These are phyloP conservation scores for Quercus mongolica DNA, from an alignment of 306 rosid genomes.

Conservation along the genomic window DNA sequence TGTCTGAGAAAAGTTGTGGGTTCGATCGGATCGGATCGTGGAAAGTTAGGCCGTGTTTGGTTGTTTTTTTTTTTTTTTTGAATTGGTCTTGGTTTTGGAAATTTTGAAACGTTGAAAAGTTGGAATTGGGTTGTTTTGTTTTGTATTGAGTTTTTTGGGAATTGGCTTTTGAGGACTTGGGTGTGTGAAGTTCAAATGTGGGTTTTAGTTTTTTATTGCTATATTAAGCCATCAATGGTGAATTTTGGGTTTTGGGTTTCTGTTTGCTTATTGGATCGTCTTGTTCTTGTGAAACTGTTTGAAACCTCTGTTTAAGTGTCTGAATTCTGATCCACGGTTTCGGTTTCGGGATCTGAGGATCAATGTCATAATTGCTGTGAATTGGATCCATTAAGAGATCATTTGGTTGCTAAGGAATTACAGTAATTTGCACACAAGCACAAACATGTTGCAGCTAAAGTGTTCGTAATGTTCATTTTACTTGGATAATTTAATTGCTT, in stretches of 20 bases:
- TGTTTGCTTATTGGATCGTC: constrained; percentile 14
- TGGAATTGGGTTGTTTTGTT: too few relatives aligned
- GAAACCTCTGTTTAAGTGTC: background rate
- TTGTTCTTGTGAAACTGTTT: constrained; percentile 1
- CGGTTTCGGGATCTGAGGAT: background rate
- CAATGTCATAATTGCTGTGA: background rate
- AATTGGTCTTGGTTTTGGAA: constrained; percentile 9
- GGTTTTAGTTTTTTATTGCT: background rate
- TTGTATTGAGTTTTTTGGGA: background rate
- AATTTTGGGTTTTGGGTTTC: constrained; percentile 13
- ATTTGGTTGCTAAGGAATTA: background rate
- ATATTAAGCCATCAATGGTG: background rate
- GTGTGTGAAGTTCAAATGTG: constrained; percentile 10
- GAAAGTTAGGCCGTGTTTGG: constrained; percentile 12
- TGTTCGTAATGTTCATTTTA: background rate
- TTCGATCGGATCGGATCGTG: constrained; percentile 2
- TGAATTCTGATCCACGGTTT: constrained; percentile 13
- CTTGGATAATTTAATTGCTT: background rate
- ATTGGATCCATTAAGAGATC: background rate
- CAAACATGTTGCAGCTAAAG: background rate
- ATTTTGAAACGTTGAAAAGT: background rate
- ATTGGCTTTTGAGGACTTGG: constrained; percentile 16
- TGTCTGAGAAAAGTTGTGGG: background rate
- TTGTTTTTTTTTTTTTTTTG: background rate
- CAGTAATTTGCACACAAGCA: background rate